Percentiles rank a stretch among this genome's conserved stretches.
Conservation (phyloP, 2,329 filamentous ascomycete genomes). For the Paraphoma sp. region DNA sequence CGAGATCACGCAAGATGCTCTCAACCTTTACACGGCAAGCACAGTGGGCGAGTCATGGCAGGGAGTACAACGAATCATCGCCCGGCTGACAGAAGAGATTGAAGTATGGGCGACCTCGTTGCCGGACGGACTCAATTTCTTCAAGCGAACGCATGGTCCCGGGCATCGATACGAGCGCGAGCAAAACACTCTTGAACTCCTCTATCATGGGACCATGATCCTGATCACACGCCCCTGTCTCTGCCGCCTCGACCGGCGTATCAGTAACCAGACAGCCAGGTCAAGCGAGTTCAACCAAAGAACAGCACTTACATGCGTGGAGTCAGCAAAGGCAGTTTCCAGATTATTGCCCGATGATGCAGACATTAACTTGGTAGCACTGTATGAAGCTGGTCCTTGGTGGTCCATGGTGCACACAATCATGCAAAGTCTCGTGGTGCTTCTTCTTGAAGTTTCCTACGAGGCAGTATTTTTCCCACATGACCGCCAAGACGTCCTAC, state of each 20-base stretch:
- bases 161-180: constrained; percentile 12
- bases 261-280: constrained; percentile 33
- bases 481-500: constrained; percentile 30
- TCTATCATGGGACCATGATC: constrained; percentile 36
- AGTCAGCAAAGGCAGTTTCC: constrained; percentile 41
- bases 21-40: constrained; percentile 43
- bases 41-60: constrained; percentile 43
- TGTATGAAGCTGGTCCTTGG: constrained; percentile 20
- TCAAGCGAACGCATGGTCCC: neutral
- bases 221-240: constrained; percentile 50
- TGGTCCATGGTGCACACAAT: constrained; percentile 21
- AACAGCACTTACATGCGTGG: constrained; percentile 41
- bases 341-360: constrained; percentile 39
- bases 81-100: constrained; percentile 34
- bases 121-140: constrained; percentile 28
- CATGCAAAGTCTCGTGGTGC: constrained; percentile 47
- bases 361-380: constrained; percentile 2
- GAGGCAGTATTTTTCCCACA: constrained; percentile 19
- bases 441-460: constrained; percentile 47
- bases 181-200: constrained; percentile 23
- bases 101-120: constrained; percentile 41
- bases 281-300: constrained; percentile 42
- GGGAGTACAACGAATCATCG: constrained; percentile 39
- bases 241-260: constrained; percentile 42
- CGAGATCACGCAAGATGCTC: constrained; percentile 36